Conservation (phyloP, 2,329 filamentous ascomycete species). For the Fusarium pilosicola region DNA sequence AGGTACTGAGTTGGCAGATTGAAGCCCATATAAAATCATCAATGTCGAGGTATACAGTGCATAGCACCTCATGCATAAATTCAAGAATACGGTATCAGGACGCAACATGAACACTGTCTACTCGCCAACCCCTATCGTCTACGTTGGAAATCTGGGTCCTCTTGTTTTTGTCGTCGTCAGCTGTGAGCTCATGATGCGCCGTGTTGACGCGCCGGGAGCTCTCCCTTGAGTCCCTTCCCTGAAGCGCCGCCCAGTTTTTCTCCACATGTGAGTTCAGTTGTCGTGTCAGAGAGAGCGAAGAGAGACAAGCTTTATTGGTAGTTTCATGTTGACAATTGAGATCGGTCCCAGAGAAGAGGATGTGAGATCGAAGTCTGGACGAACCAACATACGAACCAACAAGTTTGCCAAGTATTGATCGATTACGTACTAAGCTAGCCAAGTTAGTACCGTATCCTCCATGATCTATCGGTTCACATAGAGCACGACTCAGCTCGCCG, state of each 20-base stretch:
- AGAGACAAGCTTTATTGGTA: constrained; percentile 6
- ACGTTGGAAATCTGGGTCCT: constrained; percentile 9
- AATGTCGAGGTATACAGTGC: not conserved
- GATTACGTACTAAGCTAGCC: not conserved
- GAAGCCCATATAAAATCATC: not conserved
- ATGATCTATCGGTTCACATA: not conserved
- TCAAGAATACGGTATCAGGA: constrained; percentile 5
- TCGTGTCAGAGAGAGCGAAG: not conserved
- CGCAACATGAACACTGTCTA: constrained; percentile 8
- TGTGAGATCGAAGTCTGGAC: not conserved
- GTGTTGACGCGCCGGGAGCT: not conserved
- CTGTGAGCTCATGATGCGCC: constrained; percentile 18
- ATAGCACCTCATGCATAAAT: not conserved
- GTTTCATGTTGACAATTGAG: constrained; percentile 23
- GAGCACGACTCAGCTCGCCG: not conserved
- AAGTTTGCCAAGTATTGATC: not conserved
- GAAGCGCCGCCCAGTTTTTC: not conserved
- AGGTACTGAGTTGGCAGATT: not conserved
- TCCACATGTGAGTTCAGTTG: not conserved
- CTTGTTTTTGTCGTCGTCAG: constrained; percentile 26
- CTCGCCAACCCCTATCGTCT: not conserved
- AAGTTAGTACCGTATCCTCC: not conserved
- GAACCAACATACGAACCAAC: constrained; percentile 3
- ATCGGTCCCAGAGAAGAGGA: not conserved
- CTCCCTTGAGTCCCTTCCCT: not conserved